These are phyloP conservation scores for Cinnamomum micranthum DNA, from an alignment of 164 flowering plant genomes.

Conservation along the genomic window DNA sequence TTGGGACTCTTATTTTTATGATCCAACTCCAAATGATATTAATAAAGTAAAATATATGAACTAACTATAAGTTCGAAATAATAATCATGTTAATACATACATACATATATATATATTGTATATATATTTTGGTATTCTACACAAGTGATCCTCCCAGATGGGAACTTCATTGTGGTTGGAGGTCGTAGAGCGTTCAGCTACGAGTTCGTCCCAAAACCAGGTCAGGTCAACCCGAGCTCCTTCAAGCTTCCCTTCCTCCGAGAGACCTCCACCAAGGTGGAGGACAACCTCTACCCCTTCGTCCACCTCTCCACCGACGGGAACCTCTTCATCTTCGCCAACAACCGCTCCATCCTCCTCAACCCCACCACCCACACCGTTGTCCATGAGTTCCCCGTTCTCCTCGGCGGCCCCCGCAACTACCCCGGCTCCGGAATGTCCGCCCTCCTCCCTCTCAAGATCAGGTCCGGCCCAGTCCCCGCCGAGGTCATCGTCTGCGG, in stretches of 20 bases:
- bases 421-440: slow-evolving; percentile 76
- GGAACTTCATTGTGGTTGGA: slow-evolving; percentile 52
- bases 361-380: slow-evolving; percentile 30
- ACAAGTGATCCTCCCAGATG: slow-evolving; percentile 53
- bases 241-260: slow-evolving; percentile 37
- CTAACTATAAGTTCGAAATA: too few relatives aligned
- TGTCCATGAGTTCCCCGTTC: slow-evolving; percentile 45
- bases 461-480: slow-evolving; percentile 10
- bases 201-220: slow-evolving; percentile 56
- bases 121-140: slow-evolving; percentile 86
- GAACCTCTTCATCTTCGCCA: slow-evolving; percentile 79
- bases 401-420: slow-evolving; percentile 73
- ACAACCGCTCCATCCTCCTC: slow-evolving; percentile 62
- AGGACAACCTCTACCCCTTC: slow-evolving; percentile 93
- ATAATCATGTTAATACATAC: too few relatives aligned
- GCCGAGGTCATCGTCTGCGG: slow-evolving; percentile 78
- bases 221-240: slow-evolving; percentile 11
- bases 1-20: too few relatives aligned
- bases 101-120: slow-evolving; percentile 21
- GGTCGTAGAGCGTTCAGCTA: slow-evolving; percentile 59
- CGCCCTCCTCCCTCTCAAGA: slow-evolving; percentile 63
- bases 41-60: too few relatives aligned
- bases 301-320: slow-evolving; percentile 75
- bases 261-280: slow-evolving; percentile 46
- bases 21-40: too few relatives aligned